A percentile compares a stretch with the other conserved stretches of the same genome.
phyloP scores from a whole-genome alignment of 1,284 basidiomycete species.

The Ceratobasidium sp. region DNA sequence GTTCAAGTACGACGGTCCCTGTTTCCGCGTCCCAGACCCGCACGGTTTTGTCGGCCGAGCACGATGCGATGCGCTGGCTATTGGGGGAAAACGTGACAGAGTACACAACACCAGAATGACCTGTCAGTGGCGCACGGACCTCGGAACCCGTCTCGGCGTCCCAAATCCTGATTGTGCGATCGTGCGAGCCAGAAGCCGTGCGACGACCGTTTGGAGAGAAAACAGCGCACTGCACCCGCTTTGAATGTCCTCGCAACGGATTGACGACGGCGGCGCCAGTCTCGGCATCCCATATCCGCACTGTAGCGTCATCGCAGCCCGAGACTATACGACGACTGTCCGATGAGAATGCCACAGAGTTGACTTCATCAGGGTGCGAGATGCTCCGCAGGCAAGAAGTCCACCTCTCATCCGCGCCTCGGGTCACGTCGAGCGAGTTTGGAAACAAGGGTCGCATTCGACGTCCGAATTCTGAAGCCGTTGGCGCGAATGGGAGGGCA shows the following conservation, averaged over 20 bases:
- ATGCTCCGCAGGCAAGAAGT: background rate
- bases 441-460: background rate
- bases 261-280: background rate
- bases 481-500: background rate
- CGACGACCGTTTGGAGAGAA: constrained; percentile 8
- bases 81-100: background rate
- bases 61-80: background rate
- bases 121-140: background rate
- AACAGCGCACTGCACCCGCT: background rate
- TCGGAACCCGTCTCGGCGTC: background rate
- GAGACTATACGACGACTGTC: background rate
- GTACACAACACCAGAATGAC: background rate
- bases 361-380: background rate
- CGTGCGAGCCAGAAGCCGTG: background rate
- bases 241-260: background rate
- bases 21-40: background rate
- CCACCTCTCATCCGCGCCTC: background rate
- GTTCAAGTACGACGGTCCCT: background rate
- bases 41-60: background rate
- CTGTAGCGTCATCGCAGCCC: background rate
- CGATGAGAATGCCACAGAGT: background rate
- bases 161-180: constrained; percentile 1
- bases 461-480: background rate
- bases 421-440: background rate
- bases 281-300: background rate